These are phyloP conservation scores for Gynandropsis gynandra DNA, from an alignment of 345 rosid genomes.

Conservation along the genomic window DNA sequence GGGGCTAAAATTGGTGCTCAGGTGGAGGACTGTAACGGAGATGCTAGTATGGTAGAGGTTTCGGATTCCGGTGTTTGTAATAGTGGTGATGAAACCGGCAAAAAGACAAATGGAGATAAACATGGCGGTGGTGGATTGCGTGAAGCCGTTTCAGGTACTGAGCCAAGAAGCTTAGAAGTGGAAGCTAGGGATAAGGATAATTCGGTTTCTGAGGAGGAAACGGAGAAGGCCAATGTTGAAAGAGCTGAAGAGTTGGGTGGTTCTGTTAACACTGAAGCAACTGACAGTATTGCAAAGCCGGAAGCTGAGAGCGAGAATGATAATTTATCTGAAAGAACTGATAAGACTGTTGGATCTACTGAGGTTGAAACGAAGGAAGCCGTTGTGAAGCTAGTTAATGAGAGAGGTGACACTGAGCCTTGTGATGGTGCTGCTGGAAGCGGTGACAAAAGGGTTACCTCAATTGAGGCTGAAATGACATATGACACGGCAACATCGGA, in stretches of 20 bases:
- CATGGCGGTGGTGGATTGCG: not conserved
- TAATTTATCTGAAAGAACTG: too few relatives aligned
- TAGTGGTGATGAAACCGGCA: slow-evolving; percentile 3
- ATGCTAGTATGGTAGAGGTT: not conserved
- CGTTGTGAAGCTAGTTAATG: slow-evolving; percentile 1
- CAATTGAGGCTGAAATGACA: not conserved
- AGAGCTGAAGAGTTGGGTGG: not conserved
- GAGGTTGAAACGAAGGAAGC: slow-evolving; percentile 1
- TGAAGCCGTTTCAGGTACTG: not conserved
- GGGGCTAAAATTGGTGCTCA: slow-evolving; percentile 5
- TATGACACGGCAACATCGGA: not conserved
- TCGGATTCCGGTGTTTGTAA: slow-evolving; percentile 11
- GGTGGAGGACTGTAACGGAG: not conserved
- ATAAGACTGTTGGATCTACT: not conserved
- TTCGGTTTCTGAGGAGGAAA: slow-evolving; percentile 13
- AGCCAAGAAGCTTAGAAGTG: not conserved
- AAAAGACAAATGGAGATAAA: not conserved
- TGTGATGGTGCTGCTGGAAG: not conserved
- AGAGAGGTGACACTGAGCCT: not conserved
- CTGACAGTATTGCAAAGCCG: slow-evolving; percentile 2
- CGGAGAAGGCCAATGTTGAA: not conserved
- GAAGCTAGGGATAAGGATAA: not conserved
- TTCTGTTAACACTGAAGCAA: slow-evolving; percentile 9
- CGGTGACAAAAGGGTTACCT: not conserved
- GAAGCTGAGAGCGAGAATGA: not conserved